phyloP scores from a whole-genome alignment of 2,329 filamentous ascomycete species.

The Aspergillus calidoustus region DNA sequence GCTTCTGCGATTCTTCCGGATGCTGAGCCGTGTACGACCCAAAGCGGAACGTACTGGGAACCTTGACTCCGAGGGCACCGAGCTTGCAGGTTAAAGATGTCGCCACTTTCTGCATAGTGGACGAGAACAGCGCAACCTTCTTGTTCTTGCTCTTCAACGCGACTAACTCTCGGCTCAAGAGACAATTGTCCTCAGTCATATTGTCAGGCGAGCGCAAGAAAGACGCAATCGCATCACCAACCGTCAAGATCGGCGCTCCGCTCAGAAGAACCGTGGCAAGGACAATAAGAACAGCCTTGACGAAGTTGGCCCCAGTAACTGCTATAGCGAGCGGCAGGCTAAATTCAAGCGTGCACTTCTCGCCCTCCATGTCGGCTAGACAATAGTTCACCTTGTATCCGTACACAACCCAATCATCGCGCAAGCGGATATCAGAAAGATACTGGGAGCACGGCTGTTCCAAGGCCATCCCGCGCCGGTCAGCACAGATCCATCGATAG shows the following conservation, averaged over 20 bases:
- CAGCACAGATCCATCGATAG: conserved; percentile 10
- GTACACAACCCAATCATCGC: not conserved
- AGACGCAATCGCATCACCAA: too few relatives aligned
- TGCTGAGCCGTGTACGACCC: not conserved
- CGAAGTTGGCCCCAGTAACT: conserved; percentile 28
- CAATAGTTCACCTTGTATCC: conserved; percentile 13
- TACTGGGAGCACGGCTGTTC: not conserved
- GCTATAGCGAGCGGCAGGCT: conserved; percentile 21
- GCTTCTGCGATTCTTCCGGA: not conserved
- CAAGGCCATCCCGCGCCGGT: not conserved
- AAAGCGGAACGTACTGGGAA: not conserved
- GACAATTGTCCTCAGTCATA: not conserved
- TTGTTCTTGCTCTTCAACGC: not conserved
- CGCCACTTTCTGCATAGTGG: not conserved
- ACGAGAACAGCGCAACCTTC: not conserved
- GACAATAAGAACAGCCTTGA: not conserved
- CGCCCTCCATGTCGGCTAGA: conserved; percentile 22
- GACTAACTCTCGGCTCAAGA: not conserved
- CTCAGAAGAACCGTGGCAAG: not conserved
- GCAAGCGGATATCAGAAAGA: not conserved
- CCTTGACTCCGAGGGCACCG: not conserved
- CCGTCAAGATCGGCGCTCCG: not conserved
- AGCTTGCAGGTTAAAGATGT: not conserved
- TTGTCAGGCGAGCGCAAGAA: too few relatives aligned
- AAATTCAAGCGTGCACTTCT: conserved; percentile 26